Evolutionary conservation across 768 basidiomycete species (phyloP), one percentile per base, ranked within the genome.

Genomic region (Arthromyces matolae): DNA sequence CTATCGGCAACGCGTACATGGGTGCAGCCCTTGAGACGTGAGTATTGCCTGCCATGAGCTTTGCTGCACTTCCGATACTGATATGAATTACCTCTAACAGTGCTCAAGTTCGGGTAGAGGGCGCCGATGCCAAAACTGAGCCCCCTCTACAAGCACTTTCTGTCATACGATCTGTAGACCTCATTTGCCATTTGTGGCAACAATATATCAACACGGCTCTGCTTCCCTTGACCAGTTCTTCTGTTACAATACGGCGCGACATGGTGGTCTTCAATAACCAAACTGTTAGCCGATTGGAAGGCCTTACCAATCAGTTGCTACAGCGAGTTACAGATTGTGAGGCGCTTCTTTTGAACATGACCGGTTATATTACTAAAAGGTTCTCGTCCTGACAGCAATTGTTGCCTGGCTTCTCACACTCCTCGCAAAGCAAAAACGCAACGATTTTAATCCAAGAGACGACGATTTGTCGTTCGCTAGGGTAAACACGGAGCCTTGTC

Each of bases 161-260:
- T 0, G 77, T 88, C 18, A 70, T 98, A 56, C 77, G 75, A 47
- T 71, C 77, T 3, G 80, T 88, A 27, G 93, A 95, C 67, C 79
- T 95, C 36, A 86, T 95, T 47, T 92, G 89, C 60, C 91, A 97
- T 61, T 78, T 99, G 9, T 98, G 94, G 95, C 96, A 98, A 60
- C 89, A 89, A 63, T 99, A 98, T 66, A 80, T 92, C 58, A 88
- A 87, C 40, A 88, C 90, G 16, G 96, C 93, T 0, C 67, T 99
- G 5, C 73, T 96, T 12, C 94, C 96, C 0, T 73, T 99, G 13
- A 86, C 91, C 0, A 84, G 81, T 48, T 83, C 84, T 9, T 89
- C 89, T 0, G 89, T 94, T 5, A 92, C 93, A 3, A 79, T 84
- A 29, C 80, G 95, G 41, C 80, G 94, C 18, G 95, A 98, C 65